phyloP scores from a whole-genome alignment of 2,329 filamentous ascomycete genomes.

The Lanzia echinophila region DNA sequence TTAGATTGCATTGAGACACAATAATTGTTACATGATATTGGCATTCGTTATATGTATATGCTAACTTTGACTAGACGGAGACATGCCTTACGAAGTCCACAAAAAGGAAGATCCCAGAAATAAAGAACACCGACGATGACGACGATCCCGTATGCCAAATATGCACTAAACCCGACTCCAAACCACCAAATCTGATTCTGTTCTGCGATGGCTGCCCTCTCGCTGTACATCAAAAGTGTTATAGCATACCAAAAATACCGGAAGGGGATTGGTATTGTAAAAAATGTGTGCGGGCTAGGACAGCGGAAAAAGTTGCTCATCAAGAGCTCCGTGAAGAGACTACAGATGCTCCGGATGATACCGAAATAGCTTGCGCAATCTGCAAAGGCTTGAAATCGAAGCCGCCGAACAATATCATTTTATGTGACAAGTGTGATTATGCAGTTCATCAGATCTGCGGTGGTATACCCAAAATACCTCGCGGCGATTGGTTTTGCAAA shows the following conservation, averaged over 20 bases:
- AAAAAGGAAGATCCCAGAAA: not conserved
- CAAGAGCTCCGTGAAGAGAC: not conserved
- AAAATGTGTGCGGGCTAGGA: slow-evolving; percentile 4
- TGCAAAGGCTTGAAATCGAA: slow-evolving; percentile 52
- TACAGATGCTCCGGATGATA: slow-evolving; percentile 10
- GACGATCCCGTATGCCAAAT: slow-evolving; percentile 2
- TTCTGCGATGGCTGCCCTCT: slow-evolving; percentile 6
- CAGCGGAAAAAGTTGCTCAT: slow-evolving; percentile 3
- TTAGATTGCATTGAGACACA: not conserved
- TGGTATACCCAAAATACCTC: slow-evolving; percentile 48
- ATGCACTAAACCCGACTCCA: slow-evolving; percentile 5
- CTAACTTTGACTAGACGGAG: not conserved
- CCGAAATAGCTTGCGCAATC: slow-evolving; percentile 49
- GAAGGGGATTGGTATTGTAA: slow-evolving; percentile 9
- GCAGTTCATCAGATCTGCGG: slow-evolving; percentile 58
- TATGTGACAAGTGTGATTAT: slow-evolving; percentile 58
- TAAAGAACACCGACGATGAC: not conserved
- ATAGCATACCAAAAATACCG: slow-evolving; percentile 7
- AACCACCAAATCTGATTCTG: slow-evolving; percentile 1
- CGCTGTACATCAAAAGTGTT: slow-evolving; percentile 10
- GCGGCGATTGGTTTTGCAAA: slow-evolving; percentile 58
- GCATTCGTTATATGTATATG: not conserved
- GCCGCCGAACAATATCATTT: slow-evolving; percentile 53
- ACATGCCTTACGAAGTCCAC: not conserved
- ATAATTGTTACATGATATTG: not conserved